Evolutionary conservation across 768 basidiomycete species (phyloP), one percentile per base, ranked within the genome.

Genomic region (Pulveroboletus sp.): DNA sequence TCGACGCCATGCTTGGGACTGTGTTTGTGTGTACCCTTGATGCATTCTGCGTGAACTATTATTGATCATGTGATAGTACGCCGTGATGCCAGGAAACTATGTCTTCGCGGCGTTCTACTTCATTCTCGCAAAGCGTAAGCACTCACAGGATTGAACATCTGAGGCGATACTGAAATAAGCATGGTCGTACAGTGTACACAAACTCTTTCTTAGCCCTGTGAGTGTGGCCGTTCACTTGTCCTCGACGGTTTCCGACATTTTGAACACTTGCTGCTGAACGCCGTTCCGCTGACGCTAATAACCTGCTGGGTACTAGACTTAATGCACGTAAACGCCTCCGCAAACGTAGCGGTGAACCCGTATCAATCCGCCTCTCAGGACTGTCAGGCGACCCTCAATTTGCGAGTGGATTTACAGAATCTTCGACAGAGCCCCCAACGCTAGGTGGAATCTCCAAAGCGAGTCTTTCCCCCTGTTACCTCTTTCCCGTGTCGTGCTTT

Each of bases 21-120:
- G 65, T 77, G 51, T 57, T 71, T 3, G 70, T 71, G 26, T 19
- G 65, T 58, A n/a, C 2, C 12, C 24, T 23, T 3, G 14, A 5
- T 1, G n/a, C 13, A 16, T 19, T 24, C 23, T 24, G 20, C 19
- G 7, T 22, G 13, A 8, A 12, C 12, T 13, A 20, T 5, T 5
- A 7, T 11, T 54, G 20, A 53, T 27, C 9, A n/a, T 19, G 1
- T 23, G 23, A 43, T 47, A 71, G 53, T 81, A 77, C 52, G 64
- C 69, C 26, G 64, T 70, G 2, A 81, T 82, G 81, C 81, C 79
- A 0, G 49, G 69, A 30, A 82, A 79, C 49, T 76, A 78, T 58
- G 68, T 82, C 47, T 80, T 78, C 67, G 58, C 81, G 73, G 77
- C 64, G 2, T 76, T 79, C 55, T 79, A 80, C 54, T 70, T 82